Base-by-base conservation (phyloP, 1,284 basidiomycete genomes). In the Apiotrichum montevideense region DNA sequence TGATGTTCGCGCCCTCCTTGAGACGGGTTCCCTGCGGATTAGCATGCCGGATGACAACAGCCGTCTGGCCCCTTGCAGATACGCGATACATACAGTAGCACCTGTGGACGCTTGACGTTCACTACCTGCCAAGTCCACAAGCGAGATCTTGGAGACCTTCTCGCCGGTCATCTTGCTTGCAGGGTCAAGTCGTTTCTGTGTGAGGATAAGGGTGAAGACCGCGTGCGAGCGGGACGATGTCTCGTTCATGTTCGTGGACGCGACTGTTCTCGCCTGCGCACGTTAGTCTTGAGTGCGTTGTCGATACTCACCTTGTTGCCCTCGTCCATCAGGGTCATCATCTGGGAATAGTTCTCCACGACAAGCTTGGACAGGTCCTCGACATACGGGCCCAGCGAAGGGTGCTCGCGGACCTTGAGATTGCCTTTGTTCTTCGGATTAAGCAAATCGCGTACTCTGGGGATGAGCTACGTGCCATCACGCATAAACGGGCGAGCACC, bases 171-270 rank as follows among this genome's bases (percentile, higher is more conserved):
- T 81, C 63, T 88, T 88, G 1, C 89, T 91, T 40, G 82, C 82
- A 6, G 80, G 78, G 69, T 97, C 94, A 59, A 87, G 87, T 55
- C 84, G 83, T 79, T 89, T 94, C 84, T 94, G 93, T 15, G 89
- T 90, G 54, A 98, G 81, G 55, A 97, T 83, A 43, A 98, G 82
- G 10, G 94, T 98, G 74, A 98, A 98, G 39, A 98, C 93, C 3
- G 93, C 91, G 79, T 99, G 96, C 10, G 93, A 97, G 69, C 96
- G 88, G 8, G 92, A 97, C 5, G 93, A 97, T 79, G 96, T 98
- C 79, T 98, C 96, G 78, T 99, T 99, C 96, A 99, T 99, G 77
- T 96, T 91, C 29, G 96, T 99, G 21, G 96, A 95, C 9, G 96
- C 96, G 9, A 98, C 94, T 32, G 95, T 98, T 47, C 95, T 82